phyloP scores from a whole-genome alignment of 441 rosid species.

The Pelargonium fulgidum region DNA sequence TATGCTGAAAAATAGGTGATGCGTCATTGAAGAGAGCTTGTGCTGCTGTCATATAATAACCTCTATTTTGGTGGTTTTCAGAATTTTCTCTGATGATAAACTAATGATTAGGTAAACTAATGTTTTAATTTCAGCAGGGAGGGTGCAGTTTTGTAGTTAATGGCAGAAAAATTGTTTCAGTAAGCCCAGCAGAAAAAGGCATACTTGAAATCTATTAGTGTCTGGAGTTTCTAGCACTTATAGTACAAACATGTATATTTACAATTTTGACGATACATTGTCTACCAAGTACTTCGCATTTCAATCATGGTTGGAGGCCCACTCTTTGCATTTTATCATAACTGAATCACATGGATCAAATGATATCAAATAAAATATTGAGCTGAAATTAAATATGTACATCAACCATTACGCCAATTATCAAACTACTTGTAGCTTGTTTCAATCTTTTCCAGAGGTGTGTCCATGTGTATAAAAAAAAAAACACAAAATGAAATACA shows the following conservation, averaged over 20 bases:
- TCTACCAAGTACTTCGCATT: neutral
- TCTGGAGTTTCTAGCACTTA: neutral
- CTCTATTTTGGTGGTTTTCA: too few relatives aligned
- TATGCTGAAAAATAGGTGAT: neutral
- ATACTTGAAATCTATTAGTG: neutral
- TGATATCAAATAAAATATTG: too few relatives aligned
- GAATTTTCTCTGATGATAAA: too few relatives aligned
- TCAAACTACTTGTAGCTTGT: neutral
- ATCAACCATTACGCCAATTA: neutral
- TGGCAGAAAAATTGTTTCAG: neutral
- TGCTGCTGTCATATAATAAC: too few relatives aligned
- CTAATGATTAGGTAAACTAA: too few relatives aligned
- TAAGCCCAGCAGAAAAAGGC: neutral
- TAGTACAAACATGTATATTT: neutral
- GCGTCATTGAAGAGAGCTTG: neutral
- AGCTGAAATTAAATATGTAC: too few relatives aligned
- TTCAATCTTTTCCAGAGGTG: neutral
- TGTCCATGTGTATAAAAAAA: neutral
- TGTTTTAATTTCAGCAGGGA: too few relatives aligned
- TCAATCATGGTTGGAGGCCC: neutral
- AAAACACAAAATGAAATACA: constrained; percentile 11
- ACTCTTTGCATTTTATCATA: constrained; percentile 1
- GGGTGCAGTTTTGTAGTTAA: neutral
- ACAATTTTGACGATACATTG: neutral
- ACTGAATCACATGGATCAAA: neutral